Evolutionary conservation across 495 filamentous ascomycete species (phyloP).

Genomic region (Talaromyces liani): DNA sequence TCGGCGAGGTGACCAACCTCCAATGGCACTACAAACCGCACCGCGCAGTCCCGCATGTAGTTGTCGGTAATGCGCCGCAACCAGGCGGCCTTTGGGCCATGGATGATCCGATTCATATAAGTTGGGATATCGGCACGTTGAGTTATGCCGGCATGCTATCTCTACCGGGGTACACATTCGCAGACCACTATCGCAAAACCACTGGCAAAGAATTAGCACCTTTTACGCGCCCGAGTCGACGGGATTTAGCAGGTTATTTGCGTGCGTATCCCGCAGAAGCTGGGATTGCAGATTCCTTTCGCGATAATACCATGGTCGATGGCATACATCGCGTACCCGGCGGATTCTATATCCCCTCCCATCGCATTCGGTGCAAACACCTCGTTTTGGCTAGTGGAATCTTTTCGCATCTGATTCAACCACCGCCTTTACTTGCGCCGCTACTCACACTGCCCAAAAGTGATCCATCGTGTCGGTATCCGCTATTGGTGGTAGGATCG

Average conservation of each 20-base stretch:
- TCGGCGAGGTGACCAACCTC: constrained; percentile 41
- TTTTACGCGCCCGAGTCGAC: constrained; percentile 50
- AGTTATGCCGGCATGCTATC: constrained; percentile 64
- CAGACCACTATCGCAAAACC: constrained; percentile 39
- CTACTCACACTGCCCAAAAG: constrained; percentile 16
- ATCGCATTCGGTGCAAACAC: constrained; percentile 49
- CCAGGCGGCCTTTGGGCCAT: constrained; percentile 62
- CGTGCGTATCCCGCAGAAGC: constrained; percentile 47
- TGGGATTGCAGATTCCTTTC: constrained; percentile 45
- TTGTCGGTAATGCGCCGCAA: constrained; percentile 45
- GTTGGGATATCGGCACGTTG: constrained; percentile 50
- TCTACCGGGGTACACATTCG: constrained; percentile 55
- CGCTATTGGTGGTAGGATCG: constrained; percentile 54
- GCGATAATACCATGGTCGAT: constrained; percentile 32
- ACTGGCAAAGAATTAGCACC: constrained; percentile 39
- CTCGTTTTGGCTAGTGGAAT: constrained; percentile 59
- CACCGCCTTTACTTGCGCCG: constrained; percentile 36
- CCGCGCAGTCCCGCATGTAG: constrained; percentile 49
- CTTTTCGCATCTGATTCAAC: constrained; percentile 49
- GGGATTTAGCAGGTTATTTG: constrained; percentile 53
- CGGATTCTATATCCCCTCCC: constrained; percentile 48
- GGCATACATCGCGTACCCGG: constrained; percentile 35
- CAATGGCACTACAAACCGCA: constrained; percentile 47
- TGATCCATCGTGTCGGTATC: constrained; percentile 9
- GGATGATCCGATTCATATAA: constrained; percentile 40